Evolutionary conservation across 495 filamentous ascomycete species (phyloP).

Genomic region (Neurospora cerealis): DNA sequence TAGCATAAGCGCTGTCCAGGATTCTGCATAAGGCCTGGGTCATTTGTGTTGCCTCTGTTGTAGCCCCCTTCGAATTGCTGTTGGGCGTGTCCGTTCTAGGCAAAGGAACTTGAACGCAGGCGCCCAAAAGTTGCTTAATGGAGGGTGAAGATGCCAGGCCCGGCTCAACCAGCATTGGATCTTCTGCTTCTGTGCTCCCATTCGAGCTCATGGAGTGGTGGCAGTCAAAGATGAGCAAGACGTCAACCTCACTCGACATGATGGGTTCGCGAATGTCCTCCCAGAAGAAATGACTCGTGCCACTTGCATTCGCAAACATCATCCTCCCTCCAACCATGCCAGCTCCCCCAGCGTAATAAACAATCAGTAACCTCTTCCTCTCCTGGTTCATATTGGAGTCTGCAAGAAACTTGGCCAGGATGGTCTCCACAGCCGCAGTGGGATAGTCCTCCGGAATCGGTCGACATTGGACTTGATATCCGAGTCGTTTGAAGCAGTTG

Average conservation of each 20-base stretch:
- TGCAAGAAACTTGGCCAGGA: conserved; percentile 13
- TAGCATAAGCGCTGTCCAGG: conserved; percentile 4
- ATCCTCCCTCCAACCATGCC: conserved; percentile 13
- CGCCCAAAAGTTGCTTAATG: conserved; percentile 18
- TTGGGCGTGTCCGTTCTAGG: neutral
- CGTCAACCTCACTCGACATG: conserved; percentile 12
- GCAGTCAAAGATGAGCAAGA: conserved; percentile 20
- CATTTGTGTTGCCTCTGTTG: neutral
- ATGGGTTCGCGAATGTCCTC: conserved; percentile 21
- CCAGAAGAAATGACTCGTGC: conserved; percentile 14
- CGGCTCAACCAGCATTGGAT: conserved; percentile 8
- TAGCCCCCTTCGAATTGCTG: neutral
- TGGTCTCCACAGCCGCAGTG: conserved; percentile 17
- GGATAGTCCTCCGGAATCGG: conserved; percentile 16
- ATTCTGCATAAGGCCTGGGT: conserved; percentile 9
- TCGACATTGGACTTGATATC: conserved; percentile 19
- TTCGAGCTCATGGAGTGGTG: neutral
- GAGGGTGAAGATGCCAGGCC: conserved; percentile 6
- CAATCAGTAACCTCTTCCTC: conserved; percentile 6
- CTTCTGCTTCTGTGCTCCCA: neutral
- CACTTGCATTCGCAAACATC: conserved; percentile 9
- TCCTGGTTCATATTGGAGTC: neutral
- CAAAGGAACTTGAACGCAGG: conserved; percentile 4
- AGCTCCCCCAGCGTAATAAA: conserved; percentile 18
- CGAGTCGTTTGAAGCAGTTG: conserved; percentile 12